Evolutionary conservation across 2,329 filamentous ascomycete species (phyloP), one percentile per base, ranked within the genome.

Genomic region (Mycosphaerella sp.): DNA sequence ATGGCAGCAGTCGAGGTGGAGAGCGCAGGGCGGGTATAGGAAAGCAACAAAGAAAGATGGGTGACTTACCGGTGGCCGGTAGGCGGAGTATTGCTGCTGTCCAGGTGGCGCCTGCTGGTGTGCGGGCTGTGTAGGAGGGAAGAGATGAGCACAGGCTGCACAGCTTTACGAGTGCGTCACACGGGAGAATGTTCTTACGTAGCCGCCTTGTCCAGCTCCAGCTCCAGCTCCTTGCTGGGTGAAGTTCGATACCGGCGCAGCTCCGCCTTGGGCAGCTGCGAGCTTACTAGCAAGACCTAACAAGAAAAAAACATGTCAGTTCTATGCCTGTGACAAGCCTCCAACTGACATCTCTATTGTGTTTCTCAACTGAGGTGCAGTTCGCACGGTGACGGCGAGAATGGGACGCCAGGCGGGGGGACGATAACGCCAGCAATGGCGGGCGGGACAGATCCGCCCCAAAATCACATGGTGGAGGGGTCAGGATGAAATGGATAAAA

Each of bases 81-180:
- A 57, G 55, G 44, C 50, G 45, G 42, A 82, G 60, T 79, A 75
- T 72, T 82, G 78, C 70, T 82, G 82, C 64, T 75, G 73, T 57
- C 14, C 14, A 17, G 14, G 14, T 17, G 14, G 69, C 70, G 49
- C 17, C 41, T 49, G 49, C 54, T 45, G 34, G 45, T 52, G 45
- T 21, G 44, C 43, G 47, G 53, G 73, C 73, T 75, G 58, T 34
- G 52, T 51, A 43, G 54, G 44, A 46, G 48, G 14, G 14, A 17
- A 17, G 14, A 17, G 14, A 62, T 66, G 57, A 63, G 61, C 55
- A 54, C 48, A 59, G 32, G 14, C 26, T 39, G 14, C 14, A 17
- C 14, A 17, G 14, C 53, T 53, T 58, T 51, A 54, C 46, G 48
- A 51, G 46, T 43, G 51, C 55, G 56, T 58, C 56, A 54, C 54